Base-by-base conservation (phyloP, 2,329 filamentous ascomycete species). In the Colletotrichum shisoi region DNA sequence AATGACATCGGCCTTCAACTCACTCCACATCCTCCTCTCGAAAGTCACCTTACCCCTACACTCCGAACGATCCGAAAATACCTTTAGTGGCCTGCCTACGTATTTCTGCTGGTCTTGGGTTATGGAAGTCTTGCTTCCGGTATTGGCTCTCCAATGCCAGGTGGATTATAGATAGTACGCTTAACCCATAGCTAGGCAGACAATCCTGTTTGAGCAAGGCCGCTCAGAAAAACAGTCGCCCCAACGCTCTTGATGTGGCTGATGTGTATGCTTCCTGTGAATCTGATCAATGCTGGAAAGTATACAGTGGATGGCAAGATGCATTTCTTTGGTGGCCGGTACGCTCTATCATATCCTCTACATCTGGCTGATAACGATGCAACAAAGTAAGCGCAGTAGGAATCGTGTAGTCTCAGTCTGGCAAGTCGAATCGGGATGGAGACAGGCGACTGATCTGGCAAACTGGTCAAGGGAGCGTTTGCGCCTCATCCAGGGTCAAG, bases 1-100 rank as follows among this genome's bases (percentile, higher is more conserved):
- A 59, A 67, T 67, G 51, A 59, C 51, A 63, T 63, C 67, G 64
- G 48, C 59, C 67, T 57, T 37, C 58, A 51, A 59, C 64, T 56
- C 51, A 53, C 49, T 51, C 52, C 48, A 56, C 44, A 51, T 48
- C 63, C 42, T 48, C 42, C 61, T 40, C 48, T 57, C 44, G 24
- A 37, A 58, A 56, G 46, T 51, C 31, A 59, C 31, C 67, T 17
- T 37, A 62, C 21, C 51, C 56, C 34, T 34, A 52, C 40, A 24
- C 31, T 34, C 60, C 61, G 42, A 60, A 57, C 58, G 64, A 61
- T 63, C 64, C 60, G 60, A 67, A 63, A 34, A 57, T 27, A 56
- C 58, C 42, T 37, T 27, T 39, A 60, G 65, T 44, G 61, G 65
- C 49, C 62, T 49, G 65, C 49, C 62, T 49, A 24, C 37, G 56